These are phyloP conservation scores for Yarrowia bubula DNA, from an alignment of 805 yeast genomes.

Conservation along the genomic window DNA sequence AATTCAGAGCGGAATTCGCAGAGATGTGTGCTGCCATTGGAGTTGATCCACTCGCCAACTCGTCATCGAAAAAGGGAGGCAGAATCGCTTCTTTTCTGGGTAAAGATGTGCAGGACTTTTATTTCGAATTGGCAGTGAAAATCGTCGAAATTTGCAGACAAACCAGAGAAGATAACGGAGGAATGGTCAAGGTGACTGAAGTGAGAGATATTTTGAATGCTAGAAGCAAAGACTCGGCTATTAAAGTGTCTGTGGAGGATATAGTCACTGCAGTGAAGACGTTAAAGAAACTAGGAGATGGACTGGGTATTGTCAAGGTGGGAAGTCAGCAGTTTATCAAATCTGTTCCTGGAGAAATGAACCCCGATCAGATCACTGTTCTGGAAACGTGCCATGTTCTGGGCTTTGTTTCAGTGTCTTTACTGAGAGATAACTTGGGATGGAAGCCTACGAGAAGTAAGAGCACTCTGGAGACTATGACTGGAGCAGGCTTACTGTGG, in stretches of 20 bases:
- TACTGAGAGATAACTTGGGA: slow-evolving; percentile 67
- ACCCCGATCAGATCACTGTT: slow-evolving; percentile 65
- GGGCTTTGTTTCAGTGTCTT: slow-evolving; percentile 66
- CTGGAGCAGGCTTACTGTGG: slow-evolving; percentile 82
- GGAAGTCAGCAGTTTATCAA: slow-evolving; percentile 59
- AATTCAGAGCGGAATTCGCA: slow-evolving; percentile 68
- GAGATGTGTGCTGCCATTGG: slow-evolving; percentile 77
- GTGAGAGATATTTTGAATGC: slow-evolving; percentile 43
- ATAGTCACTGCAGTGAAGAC: slow-evolving; percentile 54
- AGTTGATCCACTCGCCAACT: slow-evolving; percentile 67
- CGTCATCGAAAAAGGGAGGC: slow-evolving; percentile 36
- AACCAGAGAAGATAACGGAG: slow-evolving; percentile 76
- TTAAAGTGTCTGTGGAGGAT: slow-evolving; percentile 48
- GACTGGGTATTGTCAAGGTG: slow-evolving; percentile 60
- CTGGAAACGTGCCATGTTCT: slow-evolving; percentile 72
- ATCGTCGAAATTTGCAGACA: slow-evolving; percentile 72
- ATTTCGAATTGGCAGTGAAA: slow-evolving; percentile 66
- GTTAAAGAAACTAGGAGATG: slow-evolving; percentile 63
- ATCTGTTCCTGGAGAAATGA: slow-evolving; percentile 61
- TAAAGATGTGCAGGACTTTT: slow-evolving; percentile 50
- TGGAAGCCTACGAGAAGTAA: slow-evolving; percentile 69
- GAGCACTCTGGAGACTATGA: slow-evolving; percentile 72
- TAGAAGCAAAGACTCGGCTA: slow-evolving; percentile 33
- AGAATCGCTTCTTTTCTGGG: slow-evolving; percentile 41
- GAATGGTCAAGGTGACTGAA: slow-evolving; percentile 64